Evolutionary conservation across 306 rosid species (phyloP), one percentile per base, ranked within the genome.

Genomic region (Cucumis hystrix): DNA sequence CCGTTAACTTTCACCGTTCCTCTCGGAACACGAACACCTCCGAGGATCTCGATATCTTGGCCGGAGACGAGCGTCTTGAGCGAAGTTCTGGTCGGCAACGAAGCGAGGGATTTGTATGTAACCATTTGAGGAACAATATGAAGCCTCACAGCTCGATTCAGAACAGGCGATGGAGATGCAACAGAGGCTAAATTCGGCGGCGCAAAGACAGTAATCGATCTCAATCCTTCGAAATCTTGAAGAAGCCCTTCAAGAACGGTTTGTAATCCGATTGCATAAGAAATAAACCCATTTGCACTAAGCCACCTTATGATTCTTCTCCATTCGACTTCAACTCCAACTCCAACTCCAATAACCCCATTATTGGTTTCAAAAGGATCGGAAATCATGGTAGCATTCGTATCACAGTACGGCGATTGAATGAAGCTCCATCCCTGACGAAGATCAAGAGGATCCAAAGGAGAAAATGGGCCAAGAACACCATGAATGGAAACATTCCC

Each of bases 51-150:
- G 62, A 90, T 86, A 60, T 78, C 77, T 10, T 85, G 84, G 20
- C 79, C 86, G 40, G 60, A 79, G 74, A 61, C 69, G 51, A 88
- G 78, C 2, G 98, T 88, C 85, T 52, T 83, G 77, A 93, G 80
- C 78, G 60, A 40, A 23, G 82, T 85, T 57, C 83, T 79, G 0
- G 79, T 74, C 6, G 96, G 91, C 57, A 85, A 23, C 10, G 83
- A 73, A 60, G 76, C n/a, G 9, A 93, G 88, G 37, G 86, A 89
- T 54, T 17, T 25, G 73, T 82, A 82, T 0, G 84, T 79, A 4
- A 84, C 61, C 84, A 83, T 89, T 78, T 79, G 86, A n/a, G 97
- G 91, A 55, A 93, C 82, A 3, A 93, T 82, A 39, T 93, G 98
- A 62, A 91, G 54, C 83, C 91, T 86, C 85, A 93, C 93, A 4